phyloP scores from a whole-genome alignment of 2,329 filamentous ascomycete genomes.

The Leptographium lundbergii region DNA sequence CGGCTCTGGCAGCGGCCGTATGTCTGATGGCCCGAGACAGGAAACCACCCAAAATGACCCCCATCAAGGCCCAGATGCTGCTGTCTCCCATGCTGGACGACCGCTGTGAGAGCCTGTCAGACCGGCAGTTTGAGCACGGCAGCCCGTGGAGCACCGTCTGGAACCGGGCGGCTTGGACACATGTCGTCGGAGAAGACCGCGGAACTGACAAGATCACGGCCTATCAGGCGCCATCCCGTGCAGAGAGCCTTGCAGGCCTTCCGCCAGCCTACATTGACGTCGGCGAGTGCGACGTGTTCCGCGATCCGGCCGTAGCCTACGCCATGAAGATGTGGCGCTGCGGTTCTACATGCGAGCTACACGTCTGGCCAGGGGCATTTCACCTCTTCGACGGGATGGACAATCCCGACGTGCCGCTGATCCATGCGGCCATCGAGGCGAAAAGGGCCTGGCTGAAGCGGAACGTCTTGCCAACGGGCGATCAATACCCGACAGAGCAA shows the following conservation, averaged over 20 bases:
- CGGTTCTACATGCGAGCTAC: constrained; percentile 1
- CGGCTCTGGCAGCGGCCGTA: not conserved
- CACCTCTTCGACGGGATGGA: not conserved
- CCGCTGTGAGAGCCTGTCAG: not conserved
- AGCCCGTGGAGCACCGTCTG: not conserved
- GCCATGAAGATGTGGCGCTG: not conserved
- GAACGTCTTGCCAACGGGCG: not conserved
- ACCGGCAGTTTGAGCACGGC: not conserved
- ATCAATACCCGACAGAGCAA: too few species aligned
- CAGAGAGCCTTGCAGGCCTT: not conserved
- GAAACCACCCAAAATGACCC: not conserved
- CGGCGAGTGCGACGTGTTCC: constrained; percentile 2
- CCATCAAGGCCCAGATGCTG: not conserved
- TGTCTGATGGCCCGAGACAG: not conserved
- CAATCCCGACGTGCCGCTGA: not conserved
- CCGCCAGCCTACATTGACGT: constrained; percentile 1
- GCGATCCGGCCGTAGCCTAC: not conserved
- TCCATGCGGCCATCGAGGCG: not conserved
- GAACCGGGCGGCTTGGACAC: not conserved
- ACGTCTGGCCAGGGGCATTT: constrained; percentile 1
- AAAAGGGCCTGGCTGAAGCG: not conserved
- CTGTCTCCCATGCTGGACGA: constrained; percentile 1
- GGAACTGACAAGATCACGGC: not conserved
- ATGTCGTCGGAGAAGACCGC: not conserved
- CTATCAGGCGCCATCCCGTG: not conserved